Evolutionary conservation across 2,329 filamentous ascomycete species (phyloP), one percentile per base, ranked within the genome.

Genomic region (Phaeomoniella chlamydospora): DNA sequence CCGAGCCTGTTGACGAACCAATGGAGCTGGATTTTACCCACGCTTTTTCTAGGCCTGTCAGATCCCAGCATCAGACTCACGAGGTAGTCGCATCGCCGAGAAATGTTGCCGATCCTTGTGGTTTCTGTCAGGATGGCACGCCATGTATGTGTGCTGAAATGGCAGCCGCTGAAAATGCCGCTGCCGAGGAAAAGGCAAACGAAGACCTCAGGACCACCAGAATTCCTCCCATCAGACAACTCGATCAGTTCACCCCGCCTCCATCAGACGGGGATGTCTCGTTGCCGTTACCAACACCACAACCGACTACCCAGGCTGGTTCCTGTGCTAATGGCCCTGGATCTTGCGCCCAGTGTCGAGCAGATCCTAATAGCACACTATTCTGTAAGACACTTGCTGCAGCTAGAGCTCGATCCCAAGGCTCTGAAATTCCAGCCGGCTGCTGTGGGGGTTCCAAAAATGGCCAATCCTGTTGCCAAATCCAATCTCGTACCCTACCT

Each of bases 381-480:
- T 90, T 90, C 62, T 90, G 83, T 57, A 80, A 83, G 42, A 79
- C 81, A 9, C 72, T 88, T 36, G 80, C 82, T 15, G 81, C 81
- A 41, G 78, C 54, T 39, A 60, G 54, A 13, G 41, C 40, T 37
- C 45, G 37, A 36, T 39, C 33, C 14, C 29, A 16, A 22, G 14
- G 13, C 39, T 49, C 55, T 40, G 49, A 49, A 37, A 52, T 48
- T 41, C 49, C 58, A 34, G 64, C 67, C 13, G 73, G 73, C 34
- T 82, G 79, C 55, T 74, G 72, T 47, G 73, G 76, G 31, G 74
- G 76, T 32, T 64, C 64, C 29, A 54, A 61, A 13, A 69, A 65
- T 11, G 73, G 72, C 11, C 75, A 75, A 22, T 83, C 79, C 55
- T 85, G 80, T 59, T 77, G 72, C 49, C 61, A 64, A 41, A 56